Percentiles rank a stretch among this genome's conserved stretches.
phyloP scores from a whole-genome alignment of 2,329 filamentous ascomycete genomes.

The Penicillium sp. region DNA sequence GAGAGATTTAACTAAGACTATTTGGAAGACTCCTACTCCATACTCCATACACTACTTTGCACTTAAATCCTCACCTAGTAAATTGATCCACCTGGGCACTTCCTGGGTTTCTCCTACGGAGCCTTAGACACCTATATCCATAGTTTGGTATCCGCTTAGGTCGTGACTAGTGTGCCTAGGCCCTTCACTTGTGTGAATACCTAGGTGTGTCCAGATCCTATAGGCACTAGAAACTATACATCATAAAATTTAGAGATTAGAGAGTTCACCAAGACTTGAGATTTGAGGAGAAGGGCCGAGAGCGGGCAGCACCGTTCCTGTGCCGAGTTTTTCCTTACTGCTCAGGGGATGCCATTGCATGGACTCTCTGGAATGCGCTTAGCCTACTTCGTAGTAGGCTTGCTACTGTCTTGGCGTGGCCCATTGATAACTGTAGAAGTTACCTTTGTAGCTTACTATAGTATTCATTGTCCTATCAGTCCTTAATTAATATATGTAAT shows the following conservation, averaged over 20 bases:
- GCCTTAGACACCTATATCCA: background rate
- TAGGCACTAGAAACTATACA: too few relatives aligned
- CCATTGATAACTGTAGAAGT: background rate
- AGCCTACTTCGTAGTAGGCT: constrained; percentile 14
- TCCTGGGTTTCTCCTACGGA: background rate
- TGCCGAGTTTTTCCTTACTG: constrained; percentile 9
- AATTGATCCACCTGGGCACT: background rate
- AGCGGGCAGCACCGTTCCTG: background rate
- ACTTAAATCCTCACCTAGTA: background rate
- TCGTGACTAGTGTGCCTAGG: too few relatives aligned
- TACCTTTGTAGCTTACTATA: background rate
- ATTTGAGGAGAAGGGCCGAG: background rate
- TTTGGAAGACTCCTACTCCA: background rate
- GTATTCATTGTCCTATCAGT: background rate
- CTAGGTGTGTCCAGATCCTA: too few relatives aligned
- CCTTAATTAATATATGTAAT: constrained; percentile 1
- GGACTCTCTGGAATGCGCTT: constrained; percentile 22
- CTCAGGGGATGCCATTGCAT: constrained; percentile 16
- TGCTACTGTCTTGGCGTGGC: constrained; percentile 18
- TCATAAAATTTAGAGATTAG: too few relatives aligned
- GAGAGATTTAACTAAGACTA: background rate
- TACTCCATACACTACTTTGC: background rate
- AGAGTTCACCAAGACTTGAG: too few relatives aligned
- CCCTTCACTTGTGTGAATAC: too few relatives aligned
- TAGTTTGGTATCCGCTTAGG: background rate